phyloP scores from a whole-genome alignment of 257 asterid species.

The Haberlea rhodopensis region DNA sequence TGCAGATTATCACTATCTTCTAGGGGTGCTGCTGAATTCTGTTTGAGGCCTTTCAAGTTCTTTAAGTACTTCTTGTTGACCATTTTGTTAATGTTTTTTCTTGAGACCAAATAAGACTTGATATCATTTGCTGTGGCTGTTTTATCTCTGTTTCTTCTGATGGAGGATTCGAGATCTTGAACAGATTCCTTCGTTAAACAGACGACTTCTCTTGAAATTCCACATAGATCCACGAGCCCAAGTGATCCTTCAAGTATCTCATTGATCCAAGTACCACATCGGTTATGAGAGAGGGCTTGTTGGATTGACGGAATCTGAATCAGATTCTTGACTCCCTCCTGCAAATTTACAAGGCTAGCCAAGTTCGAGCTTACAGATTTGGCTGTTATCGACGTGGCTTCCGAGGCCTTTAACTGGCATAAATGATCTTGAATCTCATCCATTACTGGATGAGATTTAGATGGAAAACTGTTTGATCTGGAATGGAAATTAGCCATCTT shows the following conservation, averaged over 20 bases:
- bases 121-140: too few species aligned
- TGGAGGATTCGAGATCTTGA: too few species aligned
- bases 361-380: conserved; percentile 30
- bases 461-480: conserved; percentile 45
- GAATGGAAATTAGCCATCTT: conserved; percentile 36
- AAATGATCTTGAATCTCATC: too few species aligned
- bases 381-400: conserved; percentile 27
- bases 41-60: conserved; percentile 36
- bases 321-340: conserved; percentile 30
- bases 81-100: conserved; percentile 29
- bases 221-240: conserved; percentile 33
- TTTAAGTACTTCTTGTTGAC: conserved; percentile 34
- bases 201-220: too few species aligned
- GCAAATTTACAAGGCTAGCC: conserved; percentile 37
- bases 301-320: conserved; percentile 40
- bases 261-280: conserved; percentile 19
- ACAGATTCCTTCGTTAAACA: too few species aligned
- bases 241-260: conserved; percentile 41
- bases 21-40: too few species aligned
- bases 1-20: too few species aligned
- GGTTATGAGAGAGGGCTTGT: conserved; percentile 26
- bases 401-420: too few species aligned
- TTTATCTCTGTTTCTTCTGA: too few species aligned
- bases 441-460: conserved; percentile 38
- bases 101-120: conserved; percentile 31